Conservation (phyloP, 2,329 filamentous ascomycete genomes). For the Aspergillus sp. region DNA sequence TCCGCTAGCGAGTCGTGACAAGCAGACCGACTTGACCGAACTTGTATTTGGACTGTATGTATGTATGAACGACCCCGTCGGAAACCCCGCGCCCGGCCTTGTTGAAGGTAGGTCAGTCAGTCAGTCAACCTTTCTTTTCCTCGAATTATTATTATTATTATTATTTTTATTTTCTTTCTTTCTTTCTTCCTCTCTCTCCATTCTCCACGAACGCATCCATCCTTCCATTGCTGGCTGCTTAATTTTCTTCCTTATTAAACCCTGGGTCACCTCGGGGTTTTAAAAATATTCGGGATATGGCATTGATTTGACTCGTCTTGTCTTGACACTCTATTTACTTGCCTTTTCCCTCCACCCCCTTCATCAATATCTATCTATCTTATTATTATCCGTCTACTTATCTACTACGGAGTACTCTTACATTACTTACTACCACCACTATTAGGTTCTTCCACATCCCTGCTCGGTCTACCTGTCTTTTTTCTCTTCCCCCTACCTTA, state of each 20-base stretch:
- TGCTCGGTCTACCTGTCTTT: background rate
- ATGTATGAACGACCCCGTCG: background rate
- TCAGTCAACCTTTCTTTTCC: background rate
- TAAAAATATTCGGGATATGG: no score
- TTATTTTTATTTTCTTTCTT: no score
- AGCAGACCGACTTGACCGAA: background rate
- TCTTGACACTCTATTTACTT: background rate
- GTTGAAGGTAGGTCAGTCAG: background rate
- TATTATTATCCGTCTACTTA: no score
- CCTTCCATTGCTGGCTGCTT: background rate
- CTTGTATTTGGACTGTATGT: background rate
- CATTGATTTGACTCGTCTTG: background rate
- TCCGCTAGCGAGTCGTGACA: constrained; percentile 6
- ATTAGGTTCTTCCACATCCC: background rate
- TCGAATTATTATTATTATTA: no score
- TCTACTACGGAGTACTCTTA: background rate
- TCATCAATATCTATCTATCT: no score
- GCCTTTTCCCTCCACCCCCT: no score
- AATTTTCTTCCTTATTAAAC: background rate
- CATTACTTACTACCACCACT: background rate
- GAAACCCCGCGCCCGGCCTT: background rate
- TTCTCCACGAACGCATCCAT: background rate
- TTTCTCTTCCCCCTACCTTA: background rate
- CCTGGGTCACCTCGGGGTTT: background rate
- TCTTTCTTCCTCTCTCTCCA: background rate